Evolutionary conservation across 768 basidiomycete species (phyloP), one percentile per base, ranked within the genome.

Genomic region (Phaffia australis): DNA sequence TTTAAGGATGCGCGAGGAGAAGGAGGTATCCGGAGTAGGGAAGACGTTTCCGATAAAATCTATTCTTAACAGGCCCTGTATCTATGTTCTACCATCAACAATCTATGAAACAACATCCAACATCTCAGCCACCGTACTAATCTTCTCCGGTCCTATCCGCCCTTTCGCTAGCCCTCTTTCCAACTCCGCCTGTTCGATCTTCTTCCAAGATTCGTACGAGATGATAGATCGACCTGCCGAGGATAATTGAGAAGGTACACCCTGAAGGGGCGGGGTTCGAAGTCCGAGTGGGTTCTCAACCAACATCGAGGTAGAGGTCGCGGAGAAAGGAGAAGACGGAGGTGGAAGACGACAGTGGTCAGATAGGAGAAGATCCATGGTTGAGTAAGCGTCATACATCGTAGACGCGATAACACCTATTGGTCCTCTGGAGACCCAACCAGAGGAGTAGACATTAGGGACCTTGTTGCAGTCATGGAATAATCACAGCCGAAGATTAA

Each of bases 341-440:
- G 23, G 65, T 30, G 2, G 70, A 58, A 1, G 72, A 27, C 0
- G 60, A 57, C 0, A 73, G 21, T 81, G 80, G 71, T 93, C 91
- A 1, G 78, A 76, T 1, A 90, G 69, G 61, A 97, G 82, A 0
- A 81, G 78, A 49, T 87, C 84, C 1, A 88, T 86, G 2, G 89
- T 84, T 2, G 81, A 80, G 73, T 91, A 90, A 25, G 93, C 88
- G 73, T 95, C 82, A 76, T 89, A 84, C 91, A 99, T 91, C 46
- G 95, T 95, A 3, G 85, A 81, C 1, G 90, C 92, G 55, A 98
- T 80, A 16, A 98, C 92, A 14, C 93, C 93, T 61, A 83, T 85
- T 0, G 95, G 92, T 47, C 94, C 94, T 3, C 83, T 84, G 1
- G 89, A 86, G 1, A 89, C 86, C 95, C 95, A 99, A 14, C 94